phyloP scores from a whole-genome alignment of 1,284 basidiomycete species.

The Sanghuangporus baumii region DNA sequence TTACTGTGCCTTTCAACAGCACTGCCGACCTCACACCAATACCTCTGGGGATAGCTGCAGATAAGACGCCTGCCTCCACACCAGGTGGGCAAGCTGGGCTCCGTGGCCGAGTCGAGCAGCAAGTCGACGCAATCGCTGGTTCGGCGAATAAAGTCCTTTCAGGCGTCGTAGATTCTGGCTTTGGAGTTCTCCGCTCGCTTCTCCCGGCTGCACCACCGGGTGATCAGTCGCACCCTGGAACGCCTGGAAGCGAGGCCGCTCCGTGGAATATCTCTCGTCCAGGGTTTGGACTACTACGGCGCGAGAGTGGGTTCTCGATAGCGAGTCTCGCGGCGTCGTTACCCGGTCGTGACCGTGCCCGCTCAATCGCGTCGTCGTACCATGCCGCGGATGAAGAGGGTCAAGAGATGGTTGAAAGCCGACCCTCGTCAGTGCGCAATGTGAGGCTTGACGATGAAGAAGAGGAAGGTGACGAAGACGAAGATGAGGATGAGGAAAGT shows the following conservation, averaged over 20 bases:
- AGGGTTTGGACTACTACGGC: constrained; percentile 57
- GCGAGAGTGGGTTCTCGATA: constrained; percentile 76
- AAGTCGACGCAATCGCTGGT: constrained; percentile 76
- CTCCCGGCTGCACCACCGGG: constrained; percentile 29
- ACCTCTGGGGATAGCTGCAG: constrained; percentile 39
- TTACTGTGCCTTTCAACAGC: constrained; percentile 31
- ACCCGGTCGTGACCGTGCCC: constrained; percentile 34
- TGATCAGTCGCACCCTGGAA: constrained; percentile 25
- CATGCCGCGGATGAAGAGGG: constrained; percentile 40
- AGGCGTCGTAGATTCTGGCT: constrained; percentile 80
- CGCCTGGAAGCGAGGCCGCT: constrained; percentile 26
- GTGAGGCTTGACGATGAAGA: constrained; percentile 28
- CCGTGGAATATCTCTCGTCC: constrained; percentile 39
- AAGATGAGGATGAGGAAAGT: constrained; percentile 38
- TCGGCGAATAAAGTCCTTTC: constrained; percentile 82
- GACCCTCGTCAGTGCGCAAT: constrained; percentile 49
- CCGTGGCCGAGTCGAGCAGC: constrained; percentile 74
- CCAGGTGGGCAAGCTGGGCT: constrained; percentile 33
- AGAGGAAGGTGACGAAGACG: constrained; percentile 23
- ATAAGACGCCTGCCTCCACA: constrained; percentile 27
- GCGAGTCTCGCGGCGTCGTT: constrained; percentile 69
- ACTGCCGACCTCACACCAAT: constrained; percentile 75
- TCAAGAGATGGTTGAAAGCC: constrained; percentile 57
- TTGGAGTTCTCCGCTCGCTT: constrained; percentile 74
- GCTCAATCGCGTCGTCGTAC: constrained; percentile 23